phyloP scores from a whole-genome alignment of 768 basidiomycete genomes.

The Mycena kentingensis region DNA sequence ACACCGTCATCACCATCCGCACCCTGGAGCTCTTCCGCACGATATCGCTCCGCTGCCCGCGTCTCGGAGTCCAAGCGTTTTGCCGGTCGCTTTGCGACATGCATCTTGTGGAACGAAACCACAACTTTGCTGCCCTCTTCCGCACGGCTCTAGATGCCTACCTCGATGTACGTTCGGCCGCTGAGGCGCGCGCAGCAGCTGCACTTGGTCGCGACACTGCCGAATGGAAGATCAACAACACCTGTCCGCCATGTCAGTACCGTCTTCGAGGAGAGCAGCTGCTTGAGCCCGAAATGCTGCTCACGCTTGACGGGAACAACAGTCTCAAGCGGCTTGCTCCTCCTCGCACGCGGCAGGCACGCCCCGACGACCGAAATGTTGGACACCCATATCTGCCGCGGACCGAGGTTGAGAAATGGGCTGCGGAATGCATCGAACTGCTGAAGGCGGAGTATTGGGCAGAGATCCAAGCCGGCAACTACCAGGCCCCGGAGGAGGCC shows the following conservation, averaged over 20 bases:
- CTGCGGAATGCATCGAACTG: constrained; percentile 10
- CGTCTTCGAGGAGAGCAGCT: constrained; percentile 33
- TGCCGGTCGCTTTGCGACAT: not conserved
- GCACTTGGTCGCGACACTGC: constrained; percentile 30
- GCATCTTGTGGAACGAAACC: not conserved
- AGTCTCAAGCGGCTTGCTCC: constrained; percentile 31
- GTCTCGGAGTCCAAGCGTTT: not conserved
- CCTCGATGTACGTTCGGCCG: constrained; percentile 26
- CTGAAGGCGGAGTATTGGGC: not conserved
- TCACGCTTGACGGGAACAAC: constrained; percentile 35
- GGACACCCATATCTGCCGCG: constrained; percentile 2
- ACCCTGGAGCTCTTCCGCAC: not conserved
- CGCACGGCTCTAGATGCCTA: constrained; percentile 38
- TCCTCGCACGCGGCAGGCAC: constrained; percentile 25
- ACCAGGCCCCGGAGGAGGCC: constrained; percentile 38
- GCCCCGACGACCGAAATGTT: constrained; percentile 26
- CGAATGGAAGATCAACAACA: constrained; percentile 35
- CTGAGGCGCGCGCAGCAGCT: constrained; percentile 23
- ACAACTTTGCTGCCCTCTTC: constrained; percentile 20
- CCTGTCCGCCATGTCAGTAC: constrained; percentile 40
- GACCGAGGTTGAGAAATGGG: constrained; percentile 1
- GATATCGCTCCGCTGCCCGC: not conserved
- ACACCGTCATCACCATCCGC: not conserved
- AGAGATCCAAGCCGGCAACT: not conserved
- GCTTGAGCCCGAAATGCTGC: constrained; percentile 26